A percentile compares a stretch with the other conserved stretches of the same genome.
Evolutionary conservation across 805 yeast species (phyloP).

Genomic region (Vanderwaltozyma polyspora): DNA sequence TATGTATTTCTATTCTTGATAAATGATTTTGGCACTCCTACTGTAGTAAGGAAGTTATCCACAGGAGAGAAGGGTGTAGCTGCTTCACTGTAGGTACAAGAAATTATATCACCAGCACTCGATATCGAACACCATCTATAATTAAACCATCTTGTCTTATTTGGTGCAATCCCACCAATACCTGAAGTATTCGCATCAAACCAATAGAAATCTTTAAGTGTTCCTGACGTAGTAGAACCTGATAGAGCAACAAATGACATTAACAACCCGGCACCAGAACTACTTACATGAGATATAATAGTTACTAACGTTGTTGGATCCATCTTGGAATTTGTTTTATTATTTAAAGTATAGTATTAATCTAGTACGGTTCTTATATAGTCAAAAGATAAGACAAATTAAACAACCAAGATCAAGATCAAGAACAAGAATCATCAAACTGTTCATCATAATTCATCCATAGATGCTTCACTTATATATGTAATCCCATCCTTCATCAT

Average conservation of each 20-base stretch:
- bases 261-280: conserved; percentile 36
- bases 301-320: conserved; percentile 20
- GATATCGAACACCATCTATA: conserved; percentile 64
- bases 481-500: too few species aligned
- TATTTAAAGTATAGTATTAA: too few species aligned
- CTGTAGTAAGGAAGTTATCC: conserved; percentile 48
- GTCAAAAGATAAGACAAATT: too few species aligned
- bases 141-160: conserved; percentile 59
- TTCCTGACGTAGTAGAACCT: conserved; percentile 43
- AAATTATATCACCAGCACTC: conserved; percentile 38
- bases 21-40: conserved; percentile 43
- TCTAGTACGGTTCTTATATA: too few species aligned
- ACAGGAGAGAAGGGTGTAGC: conserved; percentile 75
- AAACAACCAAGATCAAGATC: too few species aligned
- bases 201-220: conserved; percentile 64
- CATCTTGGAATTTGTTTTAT: conserved; percentile 7
- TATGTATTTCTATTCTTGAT: conserved; percentile 35
- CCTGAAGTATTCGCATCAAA: conserved; percentile 56
- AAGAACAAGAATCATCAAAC: too few species aligned
- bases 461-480: too few species aligned
- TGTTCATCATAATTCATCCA: too few species aligned
- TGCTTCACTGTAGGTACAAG: conserved; percentile 40
- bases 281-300: conserved; percentile 14
- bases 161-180: conserved; percentile 30
- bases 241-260: conserved; percentile 53